phyloP scores from a whole-genome alignment of 257 asterid genomes.

The Ilex aquifolium region DNA sequence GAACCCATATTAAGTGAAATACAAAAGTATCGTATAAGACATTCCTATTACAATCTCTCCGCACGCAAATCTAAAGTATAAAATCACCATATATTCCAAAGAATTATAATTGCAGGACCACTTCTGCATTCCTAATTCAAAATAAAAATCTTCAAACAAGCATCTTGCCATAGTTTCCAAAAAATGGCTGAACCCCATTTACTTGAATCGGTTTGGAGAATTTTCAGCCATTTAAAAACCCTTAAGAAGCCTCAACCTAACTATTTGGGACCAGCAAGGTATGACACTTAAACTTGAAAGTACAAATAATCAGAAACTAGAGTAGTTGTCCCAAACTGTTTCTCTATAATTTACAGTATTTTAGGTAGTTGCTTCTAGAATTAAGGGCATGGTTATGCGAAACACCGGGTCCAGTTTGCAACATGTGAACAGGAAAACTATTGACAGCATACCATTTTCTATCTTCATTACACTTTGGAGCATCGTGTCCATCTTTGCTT shows the following conservation, averaged over 20 bases:
- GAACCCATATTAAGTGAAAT: slow-evolving; percentile 8
- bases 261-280: too few species aligned
- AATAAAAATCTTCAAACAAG: not conserved
- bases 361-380: not conserved
- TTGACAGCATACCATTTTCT: slow-evolving; percentile 59
- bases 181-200: too few species aligned
- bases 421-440: not conserved
- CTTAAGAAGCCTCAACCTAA: too few species aligned
- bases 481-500: slow-evolving; percentile 86
- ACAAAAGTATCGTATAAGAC: not conserved
- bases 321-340: too few species aligned
- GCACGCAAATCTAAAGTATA: not conserved
- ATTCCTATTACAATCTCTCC: not conserved
- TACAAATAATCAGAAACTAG: not conserved
- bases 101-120: not conserved
- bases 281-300: too few species aligned
- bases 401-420: not conserved
- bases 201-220: too few species aligned
- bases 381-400: not conserved
- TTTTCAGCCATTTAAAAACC: too few species aligned
- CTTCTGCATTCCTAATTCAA: not conserved
- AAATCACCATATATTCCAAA: not conserved
- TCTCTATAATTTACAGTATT: too few species aligned
- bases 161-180: too few species aligned
- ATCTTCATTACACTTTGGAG: slow-evolving; percentile 90